Percentiles rank a stretch among this genome's conserved stretches.
Evolutionary conservation across 2,329 filamentous ascomycete genomes (phyloP).

Genomic region (Pseudogymnoascus sp.): DNA sequence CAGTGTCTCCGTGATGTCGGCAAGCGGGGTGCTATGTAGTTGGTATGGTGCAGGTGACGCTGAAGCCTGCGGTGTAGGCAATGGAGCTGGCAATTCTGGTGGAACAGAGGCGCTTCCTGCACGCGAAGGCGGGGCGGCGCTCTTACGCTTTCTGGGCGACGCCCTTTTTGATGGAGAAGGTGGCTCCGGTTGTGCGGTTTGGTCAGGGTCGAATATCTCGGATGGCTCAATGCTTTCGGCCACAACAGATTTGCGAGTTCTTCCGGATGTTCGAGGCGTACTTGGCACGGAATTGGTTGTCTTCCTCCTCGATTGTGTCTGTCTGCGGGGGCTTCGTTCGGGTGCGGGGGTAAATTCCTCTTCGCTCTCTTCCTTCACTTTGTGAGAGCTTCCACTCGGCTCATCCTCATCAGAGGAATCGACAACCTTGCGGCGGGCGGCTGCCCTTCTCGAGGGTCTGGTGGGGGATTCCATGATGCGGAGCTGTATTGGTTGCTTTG

Average conservation of each 20-base stretch:
- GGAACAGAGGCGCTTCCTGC: slow-evolving; percentile 25
- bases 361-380: slow-evolving; percentile 54
- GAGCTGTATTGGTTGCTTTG: slow-evolving; percentile 1
- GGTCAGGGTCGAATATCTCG: slow-evolving; percentile 50
- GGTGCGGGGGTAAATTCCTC: slow-evolving; percentile 76
- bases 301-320: slow-evolving; percentile 43
- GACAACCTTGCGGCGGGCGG: slow-evolving; percentile 62
- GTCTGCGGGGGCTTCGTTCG: slow-evolving; percentile 48
- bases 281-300: slow-evolving; percentile 25
- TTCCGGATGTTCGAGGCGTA: slow-evolving; percentile 26
- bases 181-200: slow-evolving; percentile 40
- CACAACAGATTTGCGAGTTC: slow-evolving; percentile 35
- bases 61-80: slow-evolving; percentile 46
- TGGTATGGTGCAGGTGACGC: slow-evolving; percentile 48
- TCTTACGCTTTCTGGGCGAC: slow-evolving; percentile 62
- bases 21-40: slow-evolving; percentile 50
- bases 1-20: slow-evolving; percentile 64
- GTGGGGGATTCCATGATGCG: slow-evolving; percentile 29
- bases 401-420: slow-evolving; percentile 73
- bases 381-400: slow-evolving; percentile 46
- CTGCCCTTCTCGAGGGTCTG: slow-evolving; percentile 51
- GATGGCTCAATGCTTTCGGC: slow-evolving; percentile 49
- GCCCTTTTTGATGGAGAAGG: slow-evolving; percentile 47
- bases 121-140: slow-evolving; percentile 33
- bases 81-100: slow-evolving; percentile 27